phyloP scores from a whole-genome alignment of 75 land plant species.

The Picea glauca region DNA sequence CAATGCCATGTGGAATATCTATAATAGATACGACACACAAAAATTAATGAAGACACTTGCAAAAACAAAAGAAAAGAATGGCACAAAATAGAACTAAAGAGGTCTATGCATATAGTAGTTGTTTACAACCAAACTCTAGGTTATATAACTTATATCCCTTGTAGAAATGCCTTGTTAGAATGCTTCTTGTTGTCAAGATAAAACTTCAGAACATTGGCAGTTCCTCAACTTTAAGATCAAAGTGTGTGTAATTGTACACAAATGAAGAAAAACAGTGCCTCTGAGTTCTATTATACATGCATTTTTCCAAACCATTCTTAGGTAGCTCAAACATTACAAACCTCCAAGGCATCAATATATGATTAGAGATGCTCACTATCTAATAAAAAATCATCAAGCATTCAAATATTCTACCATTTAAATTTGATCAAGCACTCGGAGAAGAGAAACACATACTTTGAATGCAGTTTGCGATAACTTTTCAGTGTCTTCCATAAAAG shows the following conservation, averaged over 20 bases:
- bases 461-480: conserved; percentile 23
- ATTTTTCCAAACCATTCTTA: neutral
- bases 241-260: neutral
- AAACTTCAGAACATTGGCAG: neutral
- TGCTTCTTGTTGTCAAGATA: neutral
- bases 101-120: too few species aligned
- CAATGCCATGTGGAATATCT: too few species aligned
- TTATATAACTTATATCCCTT: too few species aligned
- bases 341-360: neutral
- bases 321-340: neutral
- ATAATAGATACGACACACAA: too few species aligned
- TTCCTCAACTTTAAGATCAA: neutral
- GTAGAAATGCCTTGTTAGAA: too few species aligned
- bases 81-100: too few species aligned
- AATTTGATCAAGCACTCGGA: neutral
- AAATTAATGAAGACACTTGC: too few species aligned
- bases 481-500: conserved; percentile 16
- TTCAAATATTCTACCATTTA: neutral
- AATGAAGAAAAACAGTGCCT: neutral
- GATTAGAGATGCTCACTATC: neutral
- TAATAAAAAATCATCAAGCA: neutral
- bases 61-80: too few species aligned
- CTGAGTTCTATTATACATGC: neutral
- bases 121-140: too few species aligned
- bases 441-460: neutral